Conservation (phyloP, 2,329 filamentous ascomycete species). For the Curvularia hawaiiensis region DNA sequence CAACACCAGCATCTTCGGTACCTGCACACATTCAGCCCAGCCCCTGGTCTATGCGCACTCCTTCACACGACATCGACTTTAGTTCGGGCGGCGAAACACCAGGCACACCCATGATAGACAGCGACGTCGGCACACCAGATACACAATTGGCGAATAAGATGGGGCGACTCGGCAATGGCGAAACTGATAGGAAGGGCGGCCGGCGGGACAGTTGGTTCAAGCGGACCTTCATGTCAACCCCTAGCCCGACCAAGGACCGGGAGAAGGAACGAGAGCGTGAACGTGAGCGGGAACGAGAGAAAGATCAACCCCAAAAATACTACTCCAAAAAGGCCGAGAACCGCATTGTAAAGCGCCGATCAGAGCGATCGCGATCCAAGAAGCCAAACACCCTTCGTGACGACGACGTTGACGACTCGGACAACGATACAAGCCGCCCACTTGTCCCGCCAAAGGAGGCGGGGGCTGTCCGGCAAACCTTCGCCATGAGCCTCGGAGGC, state of each 20-base stretch:
- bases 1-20: conserved; percentile 24
- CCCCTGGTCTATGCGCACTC: conserved; percentile 43
- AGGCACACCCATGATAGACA: conserved; percentile 52
- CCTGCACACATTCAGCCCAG: conserved; percentile 37
- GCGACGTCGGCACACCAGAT: conserved; percentile 51
- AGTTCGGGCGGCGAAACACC: conserved; percentile 58
- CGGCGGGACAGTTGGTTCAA: conserved; percentile 41
- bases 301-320: conserved; percentile 28
- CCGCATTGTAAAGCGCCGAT: conserved; percentile 42
- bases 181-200: conserved; percentile 42
- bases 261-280: conserved; percentile 30
- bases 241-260: conserved; percentile 50
- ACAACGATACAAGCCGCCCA: conserved; percentile 19
- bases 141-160: conserved; percentile 39
- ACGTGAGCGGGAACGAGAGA: conserved; percentile 33
- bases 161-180: conserved; percentile 32
- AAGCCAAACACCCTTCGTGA: conserved; percentile 25
- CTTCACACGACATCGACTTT: conserved; percentile 47
- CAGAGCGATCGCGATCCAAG: conserved; percentile 31
- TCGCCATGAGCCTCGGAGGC: conserved; percentile 47
- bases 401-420: conserved; percentile 36
- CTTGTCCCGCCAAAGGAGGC: conserved; percentile 5
- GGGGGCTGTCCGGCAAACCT: conserved; percentile 26
- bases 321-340: conserved; percentile 48
- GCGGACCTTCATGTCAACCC: conserved; percentile 32